Conservation (phyloP, 2,329 filamentous ascomycete species). For the Calonectria pseudoturangicola region DNA sequence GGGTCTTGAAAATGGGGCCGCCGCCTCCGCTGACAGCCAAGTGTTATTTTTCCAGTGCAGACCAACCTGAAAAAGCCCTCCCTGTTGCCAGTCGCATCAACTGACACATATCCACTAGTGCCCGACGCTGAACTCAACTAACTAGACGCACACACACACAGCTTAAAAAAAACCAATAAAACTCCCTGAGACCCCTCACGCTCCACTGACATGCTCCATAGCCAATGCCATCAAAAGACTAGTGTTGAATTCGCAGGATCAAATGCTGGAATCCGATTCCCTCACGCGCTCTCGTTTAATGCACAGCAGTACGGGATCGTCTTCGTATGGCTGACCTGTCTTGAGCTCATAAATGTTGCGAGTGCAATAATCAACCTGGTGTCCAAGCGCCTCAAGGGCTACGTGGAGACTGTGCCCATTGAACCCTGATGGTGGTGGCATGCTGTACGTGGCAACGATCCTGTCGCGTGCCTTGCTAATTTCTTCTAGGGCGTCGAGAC, state of each 20-base stretch:
- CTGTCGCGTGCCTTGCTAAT: conserved; percentile 16
- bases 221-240: not conserved
- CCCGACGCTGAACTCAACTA: conserved; percentile 19
- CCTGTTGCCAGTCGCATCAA: conserved; percentile 22
- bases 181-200: not conserved
- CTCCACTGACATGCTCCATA: conserved; percentile 22
- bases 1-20: conserved; percentile 30
- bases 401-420: conserved; percentile 16
- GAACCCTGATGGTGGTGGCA: conserved; percentile 17
- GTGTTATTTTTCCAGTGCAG: conserved; percentile 35
- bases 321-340: conserved; percentile 28
- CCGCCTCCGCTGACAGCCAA: conserved; percentile 33
- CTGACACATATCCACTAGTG: conserved; percentile 28
- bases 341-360: conserved; percentile 36
- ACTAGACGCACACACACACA: conserved; percentile 16
- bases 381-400: conserved; percentile 30
- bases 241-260: not conserved
- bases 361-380: conserved; percentile 33
- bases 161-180: conserved; percentile 11
- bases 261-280: not conserved
- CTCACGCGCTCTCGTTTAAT: conserved; percentile 30
- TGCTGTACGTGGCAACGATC: conserved; percentile 26
- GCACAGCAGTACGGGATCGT: conserved; percentile 23
- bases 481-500: conserved; percentile 28
- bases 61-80: conserved; percentile 12